Base-by-base conservation (phyloP, 2,329 filamentous ascomycete genomes). In the Dactylellina leptospora region DNA sequence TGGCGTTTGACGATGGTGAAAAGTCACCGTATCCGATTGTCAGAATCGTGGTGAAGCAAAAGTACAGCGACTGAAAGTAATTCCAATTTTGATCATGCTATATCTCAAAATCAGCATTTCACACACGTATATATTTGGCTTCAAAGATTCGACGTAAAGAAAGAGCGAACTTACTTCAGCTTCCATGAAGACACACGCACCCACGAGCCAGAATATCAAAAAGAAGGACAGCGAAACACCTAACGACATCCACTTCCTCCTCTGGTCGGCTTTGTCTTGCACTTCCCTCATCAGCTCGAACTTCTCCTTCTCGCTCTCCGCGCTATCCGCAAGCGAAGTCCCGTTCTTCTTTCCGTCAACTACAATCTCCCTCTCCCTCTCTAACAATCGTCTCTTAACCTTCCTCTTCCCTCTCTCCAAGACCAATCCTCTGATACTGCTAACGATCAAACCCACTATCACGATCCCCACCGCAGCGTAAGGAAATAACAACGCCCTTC, bases 1-100 rank as follows among this genome's bases (percentile, higher is more conserved):
- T 91, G 0, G 88, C 85, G 74, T 92, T 93, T 1, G 88, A 90
- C n/a, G 87, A 82, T 0, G 92, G 92, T 0, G 88, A 87, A 3
- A 89, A 79, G 75, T 96, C 92, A 2, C 93, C 93, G 76, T 96
- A 96, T 0, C 93, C 93, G 36, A 96, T 90, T 0, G 93, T 96
- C 1, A 92, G 83, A 22, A 96, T 85, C 1, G 88, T 89, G 30
- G 92, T 87, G 79, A 95, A 97, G 75, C 88, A 88, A 78, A 96
- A 96, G 80, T 96, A 96, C 44, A 97, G 83, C 0, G 88, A 85
- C 63, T 92, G 83, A 75, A 93, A 96, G 77, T 96, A 97, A 0
- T 81, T 83, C 86, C 92, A 80, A 1, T 77, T 75, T 75, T 86
- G 85, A 0, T 50, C 28, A 13, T 51, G 25, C 73, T 76, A 18